Conservation (phyloP, 495 filamentous ascomycete species). For the Aspergillus nidulans region DNA sequence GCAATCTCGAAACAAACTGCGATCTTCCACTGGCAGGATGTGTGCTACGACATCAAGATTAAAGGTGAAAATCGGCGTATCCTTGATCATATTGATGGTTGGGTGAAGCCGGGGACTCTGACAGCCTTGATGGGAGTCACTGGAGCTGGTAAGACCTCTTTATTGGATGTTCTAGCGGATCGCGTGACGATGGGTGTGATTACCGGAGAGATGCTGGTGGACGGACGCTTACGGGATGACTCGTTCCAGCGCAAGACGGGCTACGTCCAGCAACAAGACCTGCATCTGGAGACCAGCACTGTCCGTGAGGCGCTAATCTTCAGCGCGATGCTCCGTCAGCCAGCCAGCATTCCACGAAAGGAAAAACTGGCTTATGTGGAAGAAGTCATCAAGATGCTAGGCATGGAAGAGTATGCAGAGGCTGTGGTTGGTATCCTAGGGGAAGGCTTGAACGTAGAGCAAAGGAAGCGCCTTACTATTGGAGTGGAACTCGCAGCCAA, state of each 20-base stretch:
- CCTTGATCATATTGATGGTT: constrained; percentile 79
- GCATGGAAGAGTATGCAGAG: constrained; percentile 84
- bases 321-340: constrained; percentile 79
- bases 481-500: constrained; percentile 85
- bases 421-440: constrained; percentile 84
- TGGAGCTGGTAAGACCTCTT: constrained; percentile 58
- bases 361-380: constrained; percentile 88
- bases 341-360: constrained; percentile 56
- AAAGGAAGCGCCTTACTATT: constrained; percentile 81
- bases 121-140: constrained; percentile 79
- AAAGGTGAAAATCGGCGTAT: constrained; percentile 71
- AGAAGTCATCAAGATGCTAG: constrained; percentile 83
- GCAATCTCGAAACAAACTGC: constrained; percentile 53
- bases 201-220: constrained; percentile 79
- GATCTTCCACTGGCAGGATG: constrained; percentile 82
- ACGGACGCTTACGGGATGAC: constrained; percentile 66
- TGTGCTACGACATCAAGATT: constrained; percentile 87
- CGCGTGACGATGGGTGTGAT: constrained; percentile 85
- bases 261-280: constrained; percentile 91
- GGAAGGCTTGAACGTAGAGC: constrained; percentile 87
- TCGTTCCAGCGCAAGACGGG: constrained; percentile 90
- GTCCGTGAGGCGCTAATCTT: constrained; percentile 81
- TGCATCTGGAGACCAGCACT: constrained; percentile 78
- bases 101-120: constrained; percentile 86
- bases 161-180: constrained; percentile 56